Base-by-base conservation (phyloP, 2,329 filamentous ascomycete species). In the Clonostachys sp. region DNA sequence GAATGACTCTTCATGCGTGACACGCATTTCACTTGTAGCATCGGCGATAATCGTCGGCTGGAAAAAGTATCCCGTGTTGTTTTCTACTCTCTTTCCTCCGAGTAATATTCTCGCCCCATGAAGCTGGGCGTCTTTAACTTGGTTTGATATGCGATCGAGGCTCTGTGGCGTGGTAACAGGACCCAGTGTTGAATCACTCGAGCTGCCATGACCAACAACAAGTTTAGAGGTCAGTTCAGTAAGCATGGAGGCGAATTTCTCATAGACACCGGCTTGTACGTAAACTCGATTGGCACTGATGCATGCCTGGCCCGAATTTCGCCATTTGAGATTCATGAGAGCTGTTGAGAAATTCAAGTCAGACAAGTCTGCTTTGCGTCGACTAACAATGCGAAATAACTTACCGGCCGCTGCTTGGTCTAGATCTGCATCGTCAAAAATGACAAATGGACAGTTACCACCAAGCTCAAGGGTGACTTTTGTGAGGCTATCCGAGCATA, bases 1-100 rank as follows among this genome's bases (percentile, higher is more conserved):
- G 56, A 89, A 89, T 0, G 84, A 89, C 63, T 89, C 86, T 54
- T 89, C 85, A 3, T 72, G 71, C 20, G 82, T 78, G 50, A 89
- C 70, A 48, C 75, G 66, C 86, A 89, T 89, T 34, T 84, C 75
- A 51, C 73, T 71, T 13, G 67, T 86, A 75, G 87, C 84, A 43
- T 80, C 78, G 13, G 81, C 77, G 46, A 90, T 72, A 30, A 89
- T 82, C 0, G 85, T 88, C 2, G 83, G 83, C 53, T 83, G 71
- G 66, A 82, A 88, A 66, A 87, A 89, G 63, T 86, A 86, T 6
- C 72, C 66, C 6, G 36, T 39, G 3, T 6, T 18, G 36, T 39
- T 39, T 18, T 39, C 17, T n/a, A 39, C 36, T 39, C 36, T 39
- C 14, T 39, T 18, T 6, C 82, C 80, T 35, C 85, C 85, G 38